Evolutionary conservation across 2,329 filamentous ascomycete genomes (phyloP).

Genomic region (Stemphylium vesicarium): DNA sequence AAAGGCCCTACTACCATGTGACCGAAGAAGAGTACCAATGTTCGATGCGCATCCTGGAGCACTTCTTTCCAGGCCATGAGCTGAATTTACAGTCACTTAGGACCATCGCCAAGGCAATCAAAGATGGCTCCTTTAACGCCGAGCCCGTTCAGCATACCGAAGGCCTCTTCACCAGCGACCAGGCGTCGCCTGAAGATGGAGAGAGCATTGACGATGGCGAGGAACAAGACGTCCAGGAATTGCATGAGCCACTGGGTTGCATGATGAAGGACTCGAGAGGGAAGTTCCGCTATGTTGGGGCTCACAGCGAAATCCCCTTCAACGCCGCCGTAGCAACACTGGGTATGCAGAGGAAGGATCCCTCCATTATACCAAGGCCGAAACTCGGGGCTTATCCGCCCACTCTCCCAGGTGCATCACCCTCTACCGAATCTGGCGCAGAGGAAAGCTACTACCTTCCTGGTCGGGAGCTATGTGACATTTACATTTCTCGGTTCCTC

Average conservation of each 20-base stretch:
- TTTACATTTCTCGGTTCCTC: slow-evolving; percentile 44
- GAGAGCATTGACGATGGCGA: slow-evolving; percentile 35
- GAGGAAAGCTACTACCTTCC: slow-evolving; percentile 40
- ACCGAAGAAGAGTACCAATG: slow-evolving; percentile 50
- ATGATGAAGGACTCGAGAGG: slow-evolving; percentile 48
- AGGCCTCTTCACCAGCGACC: slow-evolving; percentile 28
- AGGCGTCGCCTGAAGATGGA: slow-evolving; percentile 32
- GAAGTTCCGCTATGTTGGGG: slow-evolving; percentile 44
- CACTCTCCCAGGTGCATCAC: slow-evolving; percentile 25
- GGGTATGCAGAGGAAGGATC: slow-evolving; percentile 26
- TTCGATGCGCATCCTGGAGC: slow-evolving; percentile 46
- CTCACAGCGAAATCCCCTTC: slow-evolving; percentile 48
- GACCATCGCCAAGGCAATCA: slow-evolving; percentile 42
- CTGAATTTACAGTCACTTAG: slow-evolving; percentile 44
- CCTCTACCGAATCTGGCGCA: slow-evolving; percentile 23
- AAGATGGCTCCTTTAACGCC: slow-evolving; percentile 36
- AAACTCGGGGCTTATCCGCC: slow-evolving; percentile 44
- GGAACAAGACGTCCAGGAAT: slow-evolving; percentile 39
- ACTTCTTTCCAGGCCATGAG: slow-evolving; percentile 47
- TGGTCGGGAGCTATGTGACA: slow-evolving; percentile 35
- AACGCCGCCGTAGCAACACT: slow-evolving; percentile 46
- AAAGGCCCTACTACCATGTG: slow-evolving; percentile 49
- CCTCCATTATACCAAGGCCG: slow-evolving; percentile 39
- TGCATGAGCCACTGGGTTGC: slow-evolving; percentile 47
- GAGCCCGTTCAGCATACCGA: slow-evolving; percentile 33